Percentiles rank a stretch among this genome's conserved stretches.
These are phyloP conservation scores for Linum lewisii DNA, from an alignment of 345 rosid genomes.

Conservation along the genomic window DNA sequence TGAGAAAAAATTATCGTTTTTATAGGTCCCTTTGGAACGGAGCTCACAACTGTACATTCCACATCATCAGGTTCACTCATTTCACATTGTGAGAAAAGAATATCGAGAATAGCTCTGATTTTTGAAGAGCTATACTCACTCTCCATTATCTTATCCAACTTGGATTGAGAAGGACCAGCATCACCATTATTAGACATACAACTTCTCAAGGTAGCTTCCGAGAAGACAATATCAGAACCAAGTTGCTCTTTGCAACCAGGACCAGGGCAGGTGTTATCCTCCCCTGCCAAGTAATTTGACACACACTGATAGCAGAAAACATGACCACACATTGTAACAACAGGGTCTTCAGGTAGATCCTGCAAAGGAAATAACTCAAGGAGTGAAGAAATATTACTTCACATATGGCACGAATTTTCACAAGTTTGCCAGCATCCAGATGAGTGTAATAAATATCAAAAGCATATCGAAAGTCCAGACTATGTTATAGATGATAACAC, in stretches of 20 bases:
- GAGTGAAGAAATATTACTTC: neutral
- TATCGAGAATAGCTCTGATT: slow-evolving; percentile 61
- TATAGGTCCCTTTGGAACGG: slow-evolving; percentile 34
- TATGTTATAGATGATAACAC: too few species aligned
- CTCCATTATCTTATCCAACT: slow-evolving; percentile 32
- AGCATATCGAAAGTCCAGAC: too few species aligned
- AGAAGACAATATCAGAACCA: slow-evolving; percentile 63
- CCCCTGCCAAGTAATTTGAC: slow-evolving; percentile 63
- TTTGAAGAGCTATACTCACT: slow-evolving; percentile 62
- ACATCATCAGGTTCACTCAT: slow-evolving; percentile 21
- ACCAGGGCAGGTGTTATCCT: slow-evolving; percentile 76
- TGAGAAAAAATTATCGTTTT: slow-evolving; percentile 87
- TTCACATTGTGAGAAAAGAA: slow-evolving; percentile 40
- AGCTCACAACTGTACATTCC: slow-evolving; percentile 11
- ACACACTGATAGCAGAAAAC: slow-evolving; percentile 90
- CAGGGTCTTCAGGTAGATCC: slow-evolving; percentile 92
- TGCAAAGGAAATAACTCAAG: slow-evolving; percentile 28
- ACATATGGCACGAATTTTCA: neutral
- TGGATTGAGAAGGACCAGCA: slow-evolving; percentile 29
- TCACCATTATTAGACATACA: slow-evolving; percentile 35
- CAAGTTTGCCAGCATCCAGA: neutral
- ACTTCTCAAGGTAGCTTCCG: slow-evolving; percentile 57
- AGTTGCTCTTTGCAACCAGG: slow-evolving; percentile 57
- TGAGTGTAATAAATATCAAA: too few species aligned
- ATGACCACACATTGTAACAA: slow-evolving; percentile 80